phyloP scores from a whole-genome alignment of 1,139 yeast species.

The Lodderomyces metapsilosis region DNA sequence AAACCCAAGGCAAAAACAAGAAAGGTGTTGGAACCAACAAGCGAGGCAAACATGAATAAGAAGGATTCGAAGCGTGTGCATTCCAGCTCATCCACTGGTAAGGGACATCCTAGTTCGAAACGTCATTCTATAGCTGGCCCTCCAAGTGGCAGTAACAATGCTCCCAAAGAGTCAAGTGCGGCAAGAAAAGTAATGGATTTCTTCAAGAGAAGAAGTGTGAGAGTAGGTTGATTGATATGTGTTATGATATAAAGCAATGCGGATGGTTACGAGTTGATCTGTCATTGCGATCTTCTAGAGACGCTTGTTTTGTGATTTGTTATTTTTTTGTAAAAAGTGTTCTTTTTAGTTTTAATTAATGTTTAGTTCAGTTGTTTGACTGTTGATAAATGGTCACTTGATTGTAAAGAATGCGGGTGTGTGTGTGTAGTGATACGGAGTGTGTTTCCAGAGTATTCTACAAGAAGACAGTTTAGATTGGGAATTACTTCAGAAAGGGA shows the following conservation, averaged over 20 bases:
- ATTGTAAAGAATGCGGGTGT: too few relatives aligned
- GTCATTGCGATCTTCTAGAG: too few relatives aligned
- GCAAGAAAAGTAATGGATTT: conserved; percentile 80
- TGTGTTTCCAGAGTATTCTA: too few relatives aligned
- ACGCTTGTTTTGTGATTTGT: background rate
- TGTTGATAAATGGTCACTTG: too few relatives aligned
- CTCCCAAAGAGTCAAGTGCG: conserved; percentile 60
- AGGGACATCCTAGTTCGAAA: conserved; percentile 6
- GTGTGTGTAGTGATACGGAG: too few relatives aligned
- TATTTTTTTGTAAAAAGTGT: too few relatives aligned
- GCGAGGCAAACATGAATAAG: conserved; percentile 25
- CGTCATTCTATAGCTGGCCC: conserved; percentile 10
- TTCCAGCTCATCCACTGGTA: background rate
- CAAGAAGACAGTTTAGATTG: too few relatives aligned
- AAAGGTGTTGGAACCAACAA: conserved; percentile 43
- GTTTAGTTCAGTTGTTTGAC: too few relatives aligned
- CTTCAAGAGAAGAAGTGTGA: conserved; percentile 71
- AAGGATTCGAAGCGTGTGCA: conserved; percentile 19
- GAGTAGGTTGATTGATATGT: conserved; percentile 1
- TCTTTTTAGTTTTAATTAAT: too few relatives aligned
- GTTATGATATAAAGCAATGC: conserved; percentile 5
- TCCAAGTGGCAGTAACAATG: background rate
- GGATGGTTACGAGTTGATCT: too few relatives aligned
- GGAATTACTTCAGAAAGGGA: too few relatives aligned
- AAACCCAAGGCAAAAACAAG: conserved; percentile 15